phyloP scores from a whole-genome alignment of 371 early-diverging fungal species.

The Mortierella sp. region DNA sequence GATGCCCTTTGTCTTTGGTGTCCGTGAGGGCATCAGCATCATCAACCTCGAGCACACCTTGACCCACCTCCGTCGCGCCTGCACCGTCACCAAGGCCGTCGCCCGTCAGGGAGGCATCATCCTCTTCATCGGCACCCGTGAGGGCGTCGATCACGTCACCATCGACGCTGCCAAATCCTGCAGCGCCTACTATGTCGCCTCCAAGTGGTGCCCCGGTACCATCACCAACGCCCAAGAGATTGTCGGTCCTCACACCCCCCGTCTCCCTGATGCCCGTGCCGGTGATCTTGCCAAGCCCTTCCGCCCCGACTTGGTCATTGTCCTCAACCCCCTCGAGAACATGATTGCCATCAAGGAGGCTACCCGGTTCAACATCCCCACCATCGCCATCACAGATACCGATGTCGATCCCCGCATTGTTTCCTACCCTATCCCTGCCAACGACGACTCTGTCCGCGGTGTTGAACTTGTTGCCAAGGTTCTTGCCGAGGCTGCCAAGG shows the following conservation, averaged over 20 bases:
- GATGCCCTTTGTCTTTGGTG: constrained; percentile 91
- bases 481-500: constrained; percentile 83
- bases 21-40: constrained; percentile 92
- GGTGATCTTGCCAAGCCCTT: constrained; percentile 69
- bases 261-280: constrained; percentile 67
- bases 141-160: constrained; percentile 73
- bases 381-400: constrained; percentile 94
- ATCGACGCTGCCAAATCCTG: constrained; percentile 87
- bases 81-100: constrained; percentile 81
- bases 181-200: constrained; percentile 86
- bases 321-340: constrained; percentile 90
- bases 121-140: constrained; percentile 91
- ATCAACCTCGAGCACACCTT: constrained; percentile 97
- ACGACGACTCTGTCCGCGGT: constrained; percentile 91
- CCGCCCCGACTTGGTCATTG: constrained; percentile 92
- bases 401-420: constrained; percentile 92
- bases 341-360: constrained; percentile 88
- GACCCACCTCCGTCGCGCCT: constrained; percentile 88
- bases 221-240: constrained; percentile 90
- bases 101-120: constrained; percentile 88
- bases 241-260: constrained; percentile 69
- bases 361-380: constrained; percentile 85
- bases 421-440: constrained; percentile 97
- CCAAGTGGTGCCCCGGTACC: constrained; percentile 92
- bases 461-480: constrained; percentile 90